phyloP scores from a whole-genome alignment of 176 grass and related monocot species.

The Oryza glaberrima region DNA sequence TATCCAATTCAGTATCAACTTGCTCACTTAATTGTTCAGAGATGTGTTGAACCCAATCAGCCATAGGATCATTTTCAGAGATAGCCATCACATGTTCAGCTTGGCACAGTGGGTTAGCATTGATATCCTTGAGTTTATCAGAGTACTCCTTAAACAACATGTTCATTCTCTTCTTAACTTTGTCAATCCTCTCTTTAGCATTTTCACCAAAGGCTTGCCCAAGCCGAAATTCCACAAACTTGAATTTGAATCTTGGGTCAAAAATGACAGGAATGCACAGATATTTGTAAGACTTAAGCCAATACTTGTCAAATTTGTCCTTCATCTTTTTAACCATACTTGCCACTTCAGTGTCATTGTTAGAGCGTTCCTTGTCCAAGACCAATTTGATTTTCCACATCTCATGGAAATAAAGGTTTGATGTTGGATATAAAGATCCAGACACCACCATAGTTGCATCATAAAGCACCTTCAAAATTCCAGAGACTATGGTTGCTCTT shows the following conservation, averaged over 20 bases:
- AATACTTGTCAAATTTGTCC: slow-evolving; percentile 3
- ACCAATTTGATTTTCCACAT: too few relatives aligned
- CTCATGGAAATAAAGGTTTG: too few relatives aligned
- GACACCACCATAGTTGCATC: neutral
- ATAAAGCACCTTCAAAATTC: neutral
- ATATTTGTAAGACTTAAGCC: neutral
- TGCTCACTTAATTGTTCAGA: too few relatives aligned
- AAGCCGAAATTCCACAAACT: neutral
- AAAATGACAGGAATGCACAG: neutral
- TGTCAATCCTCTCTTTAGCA: neutral
- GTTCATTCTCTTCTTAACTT: neutral
- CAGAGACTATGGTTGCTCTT: neutral
- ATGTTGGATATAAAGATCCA: too few relatives aligned
- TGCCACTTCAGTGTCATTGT: too few relatives aligned
- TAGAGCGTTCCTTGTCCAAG: too few relatives aligned
- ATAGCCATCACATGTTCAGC: neutral
- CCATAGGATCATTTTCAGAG: too few relatives aligned
- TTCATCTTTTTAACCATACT: neutral
- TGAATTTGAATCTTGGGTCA: neutral
- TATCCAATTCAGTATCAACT: too few relatives aligned
- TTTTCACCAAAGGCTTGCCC: neutral
- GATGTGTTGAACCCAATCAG: too few relatives aligned
- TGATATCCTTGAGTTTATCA: neutral
- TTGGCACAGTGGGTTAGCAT: neutral
- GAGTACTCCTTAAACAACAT: neutral